Evolutionary conservation across 2,329 filamentous ascomycete genomes (phyloP).

Genomic region (Samsoniella hepiali): DNA sequence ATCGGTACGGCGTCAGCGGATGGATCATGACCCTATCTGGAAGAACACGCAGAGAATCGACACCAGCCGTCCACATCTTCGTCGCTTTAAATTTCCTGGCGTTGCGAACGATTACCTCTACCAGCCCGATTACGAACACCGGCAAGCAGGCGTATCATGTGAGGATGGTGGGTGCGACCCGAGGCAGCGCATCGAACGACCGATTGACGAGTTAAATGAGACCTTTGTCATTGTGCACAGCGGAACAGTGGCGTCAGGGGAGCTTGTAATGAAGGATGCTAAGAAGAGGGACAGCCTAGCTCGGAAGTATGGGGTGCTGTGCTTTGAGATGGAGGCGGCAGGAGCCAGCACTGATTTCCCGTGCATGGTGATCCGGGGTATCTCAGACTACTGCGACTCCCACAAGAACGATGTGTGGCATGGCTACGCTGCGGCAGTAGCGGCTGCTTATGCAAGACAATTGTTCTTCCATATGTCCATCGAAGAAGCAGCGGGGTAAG

Average conservation of each 20-base stretch:
- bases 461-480: constrained; percentile 20
- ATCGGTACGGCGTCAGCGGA: constrained; percentile 7
- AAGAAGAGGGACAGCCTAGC: constrained; percentile 21
- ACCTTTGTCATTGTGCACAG: constrained; percentile 20
- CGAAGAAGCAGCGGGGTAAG: constrained; percentile 12
- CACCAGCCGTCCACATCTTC: constrained; percentile 1
- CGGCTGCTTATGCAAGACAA: constrained; percentile 21
- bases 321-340: constrained; percentile 24
- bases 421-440: constrained; percentile 18
- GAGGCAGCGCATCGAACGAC: constrained; percentile 16
- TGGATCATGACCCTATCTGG: constrained; percentile 17
- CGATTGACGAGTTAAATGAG: constrained; percentile 15
- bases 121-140: constrained; percentile 12
- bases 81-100: constrained; percentile 19
- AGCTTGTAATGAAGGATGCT: constrained; percentile 21
- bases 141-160: constrained; percentile 15
- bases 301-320: constrained; percentile 18
- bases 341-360: constrained; percentile 21
- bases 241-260: constrained; percentile 23
- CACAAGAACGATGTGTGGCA: constrained; percentile 21
- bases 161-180: constrained; percentile 18
- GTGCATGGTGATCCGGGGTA: constrained; percentile 22
- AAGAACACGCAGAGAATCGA: constrained; percentile 16
- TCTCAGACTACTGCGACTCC: constrained; percentile 23
- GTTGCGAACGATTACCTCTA: constrained; percentile 19